phyloP scores from a whole-genome alignment of 2,329 filamentous ascomycete species.

The Aspergillus chevalieri region DNA sequence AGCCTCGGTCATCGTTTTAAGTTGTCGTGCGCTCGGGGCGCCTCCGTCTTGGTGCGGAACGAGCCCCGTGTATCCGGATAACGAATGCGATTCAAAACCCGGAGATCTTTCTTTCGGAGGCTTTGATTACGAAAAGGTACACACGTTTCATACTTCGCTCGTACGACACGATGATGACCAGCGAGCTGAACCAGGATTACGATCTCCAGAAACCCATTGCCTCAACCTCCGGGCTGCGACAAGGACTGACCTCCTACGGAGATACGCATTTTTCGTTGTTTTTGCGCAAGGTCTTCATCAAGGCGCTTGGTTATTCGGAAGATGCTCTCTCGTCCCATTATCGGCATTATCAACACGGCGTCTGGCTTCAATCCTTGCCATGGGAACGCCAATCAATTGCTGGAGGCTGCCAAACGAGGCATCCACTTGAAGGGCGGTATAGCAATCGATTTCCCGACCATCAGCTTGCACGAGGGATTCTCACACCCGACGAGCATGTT shows the following conservation, averaged over 20 bases:
- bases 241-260: slow-evolving; percentile 62
- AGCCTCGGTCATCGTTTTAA: background rate
- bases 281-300: slow-evolving; percentile 70
- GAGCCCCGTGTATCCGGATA: background rate
- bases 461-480: too few species aligned
- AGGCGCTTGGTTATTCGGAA: too few species aligned
- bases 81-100: background rate
- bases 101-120: background rate
- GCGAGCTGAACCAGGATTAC: slow-evolving; percentile 42
- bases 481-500: too few species aligned
- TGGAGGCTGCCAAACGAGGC: too few species aligned
- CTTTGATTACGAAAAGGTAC: background rate
- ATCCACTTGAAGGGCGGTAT: too few species aligned
- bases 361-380: too few species aligned
- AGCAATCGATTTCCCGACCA: too few species aligned
- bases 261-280: slow-evolving; percentile 71
- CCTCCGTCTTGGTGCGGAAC: background rate
- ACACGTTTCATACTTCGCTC: background rate
- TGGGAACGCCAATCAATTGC: too few species aligned
- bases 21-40: background rate
- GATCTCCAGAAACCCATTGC: slow-evolving; percentile 51
- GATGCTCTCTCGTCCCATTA: too few species aligned
- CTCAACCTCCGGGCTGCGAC: slow-evolving; percentile 51
- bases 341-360: too few species aligned
- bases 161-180: background rate